Evolutionary conservation across 805 yeast species (phyloP), one percentile per base, ranked within the genome.

Genomic region (Ogataea kodamae): DNA sequence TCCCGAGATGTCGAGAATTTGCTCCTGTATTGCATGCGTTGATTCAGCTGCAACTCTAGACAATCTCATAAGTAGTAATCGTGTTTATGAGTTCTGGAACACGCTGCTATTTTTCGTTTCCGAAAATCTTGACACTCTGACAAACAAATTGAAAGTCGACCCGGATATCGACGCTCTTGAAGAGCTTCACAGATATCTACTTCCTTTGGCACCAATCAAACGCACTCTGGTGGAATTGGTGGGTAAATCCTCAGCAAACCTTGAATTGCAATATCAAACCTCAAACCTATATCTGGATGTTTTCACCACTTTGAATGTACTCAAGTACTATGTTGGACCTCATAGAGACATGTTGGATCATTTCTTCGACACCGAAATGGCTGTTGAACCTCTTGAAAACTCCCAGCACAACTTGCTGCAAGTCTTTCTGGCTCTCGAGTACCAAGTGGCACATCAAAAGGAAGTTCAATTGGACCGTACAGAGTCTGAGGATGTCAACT

Each of bases 371-470:
- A 28, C 45, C 5, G 55, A 47, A 24, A 26, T 58, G 28, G 43
- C 49, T 0, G 42, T 57, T 5, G 33, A 39, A 6, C 30, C 72
- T 1, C 60, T 68, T 1, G 28, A 33, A 0, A 48, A 49, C 1
- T 21, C 65, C 3, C 62, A 64, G 36, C 43, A 46, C 1, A 46
- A 58, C 2, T 43, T 77, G 9, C 33, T 68, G 37, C 51, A 61
- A n/a, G 48, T 68, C 3, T 79, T 70, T 41, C 59, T 77, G 39
- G 50, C 64, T 14, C 65, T 69, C 38, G 87, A 79, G 45, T 61
- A 69, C 5, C 59, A 61, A 14, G 45, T 65, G 9, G 76, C 77
- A 0, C 57, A 52, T 26, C 22, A 54, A 1, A 28, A 58, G n/a
- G 48, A 54, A 0, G 48, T 63, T 3, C 61, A 66, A 9, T 50